phyloP scores from a whole-genome alignment of 108 stramenopile species.

The Hondaea fermentalgiana region DNA sequence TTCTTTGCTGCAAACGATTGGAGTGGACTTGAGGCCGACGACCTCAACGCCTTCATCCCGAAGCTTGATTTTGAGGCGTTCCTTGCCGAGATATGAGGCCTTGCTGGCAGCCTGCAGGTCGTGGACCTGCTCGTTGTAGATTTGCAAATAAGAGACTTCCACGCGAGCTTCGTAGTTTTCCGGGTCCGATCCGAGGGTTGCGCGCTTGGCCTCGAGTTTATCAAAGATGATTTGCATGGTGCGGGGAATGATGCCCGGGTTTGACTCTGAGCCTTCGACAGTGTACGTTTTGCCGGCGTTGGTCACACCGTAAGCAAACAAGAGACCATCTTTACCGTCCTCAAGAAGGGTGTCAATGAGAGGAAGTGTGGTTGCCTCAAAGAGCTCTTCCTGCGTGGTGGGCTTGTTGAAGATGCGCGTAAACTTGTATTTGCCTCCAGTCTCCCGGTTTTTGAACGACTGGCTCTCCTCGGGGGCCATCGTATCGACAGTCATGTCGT shows the following conservation, averaged over 20 bases:
- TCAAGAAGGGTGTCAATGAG: slow-evolving; percentile 30
- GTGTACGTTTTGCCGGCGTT: slow-evolving; percentile 98
- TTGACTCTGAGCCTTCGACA: slow-evolving; percentile 64
- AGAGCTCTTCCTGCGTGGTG: slow-evolving; percentile 32
- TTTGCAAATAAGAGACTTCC: slow-evolving; percentile 77
- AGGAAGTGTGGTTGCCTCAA: slow-evolving; percentile 17
- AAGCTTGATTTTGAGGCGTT: slow-evolving; percentile 62
- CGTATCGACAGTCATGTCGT: slow-evolving; percentile 4
- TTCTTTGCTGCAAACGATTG: neutral
- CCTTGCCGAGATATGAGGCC: neutral
- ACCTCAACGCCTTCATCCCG: slow-evolving; percentile 16
- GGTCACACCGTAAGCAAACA: slow-evolving; percentile 95
- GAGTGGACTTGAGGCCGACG: slow-evolving; percentile 12
- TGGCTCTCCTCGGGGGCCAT: neutral
- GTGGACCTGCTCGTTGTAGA: slow-evolving; percentile 92
- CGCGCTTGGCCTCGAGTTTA: slow-evolving; percentile 27
- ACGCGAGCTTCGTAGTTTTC: slow-evolving; percentile 40
- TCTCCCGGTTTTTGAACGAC: slow-evolving; percentile 9
- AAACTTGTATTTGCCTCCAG: slow-evolving; percentile 35
- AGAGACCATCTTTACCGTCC: slow-evolving; percentile 43
- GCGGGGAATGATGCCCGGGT: slow-evolving; percentile 37
- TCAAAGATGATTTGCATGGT: slow-evolving; percentile 57
- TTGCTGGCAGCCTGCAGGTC: slow-evolving; percentile 66
- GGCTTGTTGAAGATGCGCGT: slow-evolving; percentile 27
- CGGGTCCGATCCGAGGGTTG: slow-evolving; percentile 3